Conservation (phyloP, 257 asterid species). For the Jacaranda copaia region DNA sequence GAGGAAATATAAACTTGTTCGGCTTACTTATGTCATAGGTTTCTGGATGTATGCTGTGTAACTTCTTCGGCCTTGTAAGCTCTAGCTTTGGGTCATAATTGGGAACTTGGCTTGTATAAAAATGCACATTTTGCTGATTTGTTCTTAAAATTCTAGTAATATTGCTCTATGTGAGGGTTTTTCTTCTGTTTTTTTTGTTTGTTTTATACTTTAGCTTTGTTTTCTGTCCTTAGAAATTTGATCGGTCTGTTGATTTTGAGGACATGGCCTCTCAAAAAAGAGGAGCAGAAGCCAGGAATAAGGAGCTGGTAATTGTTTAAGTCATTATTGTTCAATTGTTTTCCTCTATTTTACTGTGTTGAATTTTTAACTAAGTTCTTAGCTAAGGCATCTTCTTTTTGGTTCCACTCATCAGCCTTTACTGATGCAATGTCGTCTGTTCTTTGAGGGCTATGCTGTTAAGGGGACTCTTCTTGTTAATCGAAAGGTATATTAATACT, state of each 20-base stretch:
- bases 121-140: slow-evolving; percentile 3
- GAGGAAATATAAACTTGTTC: neutral
- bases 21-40: neutral
- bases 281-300: slow-evolving; percentile 44
- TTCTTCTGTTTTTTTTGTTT: neutral
- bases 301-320: slow-evolving; percentile 59
- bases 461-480: slow-evolving; percentile 90
- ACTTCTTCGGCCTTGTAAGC: neutral
- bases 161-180: neutral
- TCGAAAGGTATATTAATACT: slow-evolving; percentile 56
- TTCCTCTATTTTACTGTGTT: neutral
- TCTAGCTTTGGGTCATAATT: slow-evolving; percentile 1
- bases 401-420: slow-evolving; percentile 65
- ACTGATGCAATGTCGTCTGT: slow-evolving; percentile 86
- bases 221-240: slow-evolving; percentile 24
- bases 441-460: slow-evolving; percentile 73
- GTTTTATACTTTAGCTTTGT: slow-evolving; percentile 24
- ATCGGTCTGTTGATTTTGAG: slow-evolving; percentile 32
- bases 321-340: slow-evolving; percentile 3
- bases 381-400: slow-evolving; percentile 10
- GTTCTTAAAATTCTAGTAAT: neutral
- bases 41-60: neutral
- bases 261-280: slow-evolving; percentile 37
- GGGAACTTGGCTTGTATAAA: neutral
- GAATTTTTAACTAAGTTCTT: slow-evolving; percentile 18